Percentiles rank a stretch among this genome's conserved stretches.
phyloP scores from a whole-genome alignment of 148 eudicot species.

The Camellia lanceoleosa region DNA sequence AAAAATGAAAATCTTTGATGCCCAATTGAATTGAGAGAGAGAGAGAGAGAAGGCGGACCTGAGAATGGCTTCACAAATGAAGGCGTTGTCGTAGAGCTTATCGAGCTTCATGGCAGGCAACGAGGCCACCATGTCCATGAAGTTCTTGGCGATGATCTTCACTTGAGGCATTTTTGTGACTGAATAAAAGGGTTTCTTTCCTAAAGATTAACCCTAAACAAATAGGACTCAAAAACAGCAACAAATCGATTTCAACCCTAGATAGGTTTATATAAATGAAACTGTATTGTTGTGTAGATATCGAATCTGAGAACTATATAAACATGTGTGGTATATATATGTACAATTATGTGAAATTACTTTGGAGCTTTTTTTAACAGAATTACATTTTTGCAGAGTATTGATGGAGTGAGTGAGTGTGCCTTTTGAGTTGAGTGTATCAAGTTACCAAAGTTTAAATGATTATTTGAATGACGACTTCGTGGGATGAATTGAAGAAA shows the following conservation, averaged over 20 bases:
- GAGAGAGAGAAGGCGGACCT: constrained; percentile 39
- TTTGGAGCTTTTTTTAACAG: too few relatives aligned
- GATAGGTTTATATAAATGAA: neutral
- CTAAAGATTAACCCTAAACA: neutral
- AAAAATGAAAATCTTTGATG: neutral
- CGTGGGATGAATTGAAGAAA: too few relatives aligned
- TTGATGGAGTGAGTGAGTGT: too few relatives aligned
- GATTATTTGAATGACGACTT: too few relatives aligned
- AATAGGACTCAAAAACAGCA: neutral
- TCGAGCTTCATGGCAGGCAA: constrained; percentile 87
- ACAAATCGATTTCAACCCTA: neutral
- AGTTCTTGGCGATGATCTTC: constrained; percentile 79
- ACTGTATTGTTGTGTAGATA: too few relatives aligned
- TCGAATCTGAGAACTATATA: too few relatives aligned
- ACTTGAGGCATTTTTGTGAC: constrained; percentile 66
- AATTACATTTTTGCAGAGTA: too few relatives aligned
- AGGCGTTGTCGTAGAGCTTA: constrained; percentile 69
- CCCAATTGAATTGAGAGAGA: neutral
- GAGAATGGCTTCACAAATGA: constrained; percentile 94
- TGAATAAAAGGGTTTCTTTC: constrained; percentile 1
- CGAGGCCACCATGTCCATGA: constrained; percentile 98
- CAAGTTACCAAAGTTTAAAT: too few relatives aligned
- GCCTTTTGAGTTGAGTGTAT: too few relatives aligned
- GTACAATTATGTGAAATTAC: too few relatives aligned
- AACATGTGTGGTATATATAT: too few relatives aligned